phyloP scores from a whole-genome alignment of 2,329 filamentous ascomycete genomes.

The Fusarium odoratissimum region DNA sequence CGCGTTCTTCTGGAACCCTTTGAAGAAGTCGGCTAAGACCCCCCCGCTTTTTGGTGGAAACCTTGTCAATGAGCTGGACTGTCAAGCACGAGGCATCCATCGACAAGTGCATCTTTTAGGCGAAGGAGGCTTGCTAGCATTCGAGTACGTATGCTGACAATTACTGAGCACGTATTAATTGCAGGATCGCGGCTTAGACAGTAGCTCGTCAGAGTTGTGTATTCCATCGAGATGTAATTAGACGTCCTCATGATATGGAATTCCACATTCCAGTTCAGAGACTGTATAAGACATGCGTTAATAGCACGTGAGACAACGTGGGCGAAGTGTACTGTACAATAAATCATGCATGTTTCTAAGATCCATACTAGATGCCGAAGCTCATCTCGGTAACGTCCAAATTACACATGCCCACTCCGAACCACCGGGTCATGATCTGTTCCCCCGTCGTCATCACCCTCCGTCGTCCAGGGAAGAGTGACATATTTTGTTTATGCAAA shows the following conservation, averaged over 20 bases:
- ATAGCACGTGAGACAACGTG: slow-evolving; percentile 18
- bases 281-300: slow-evolving; percentile 12
- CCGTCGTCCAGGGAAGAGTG: slow-evolving; percentile 18
- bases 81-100: slow-evolving; percentile 20
- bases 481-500: slow-evolving; percentile 29
- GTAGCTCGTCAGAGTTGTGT: slow-evolving; percentile 14
- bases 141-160: slow-evolving; percentile 8
- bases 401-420: slow-evolving; percentile 26
- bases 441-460: slow-evolving; percentile 31
- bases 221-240: background rate
- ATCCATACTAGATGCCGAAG: slow-evolving; percentile 12
- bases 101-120: slow-evolving; percentile 15
- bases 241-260: background rate
- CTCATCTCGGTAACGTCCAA: slow-evolving; percentile 40
- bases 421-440: slow-evolving; percentile 25
- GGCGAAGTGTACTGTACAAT: background rate
- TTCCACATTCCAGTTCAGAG: slow-evolving; percentile 22
- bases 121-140: slow-evolving; percentile 25
- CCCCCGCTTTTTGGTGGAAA: slow-evolving; percentile 31
- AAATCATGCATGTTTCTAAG: slow-evolving; percentile 28
- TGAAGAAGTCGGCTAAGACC: slow-evolving; percentile 11
- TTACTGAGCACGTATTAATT: slow-evolving; percentile 8
- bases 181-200: slow-evolving; percentile 15
- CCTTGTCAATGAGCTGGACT: slow-evolving; percentile 15
- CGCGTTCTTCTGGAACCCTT: slow-evolving; percentile 33